Evolutionary conservation across 306 rosid genomes (phyloP).

Genomic region (Rubus idaeus): DNA sequence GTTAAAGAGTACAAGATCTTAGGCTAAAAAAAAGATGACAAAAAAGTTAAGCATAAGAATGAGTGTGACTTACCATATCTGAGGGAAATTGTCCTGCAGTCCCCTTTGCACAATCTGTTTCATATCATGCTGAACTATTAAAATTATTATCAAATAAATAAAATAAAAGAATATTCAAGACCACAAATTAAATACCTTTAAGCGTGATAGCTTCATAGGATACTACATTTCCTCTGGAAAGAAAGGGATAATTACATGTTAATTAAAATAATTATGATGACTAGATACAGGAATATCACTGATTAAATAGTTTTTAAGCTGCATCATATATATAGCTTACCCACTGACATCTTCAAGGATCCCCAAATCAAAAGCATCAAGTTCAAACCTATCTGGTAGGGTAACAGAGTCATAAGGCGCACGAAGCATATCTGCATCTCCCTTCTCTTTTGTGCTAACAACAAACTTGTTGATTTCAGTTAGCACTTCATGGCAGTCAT

Average conservation of each 20-base stretch:
- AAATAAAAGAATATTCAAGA: constrained; percentile 8
- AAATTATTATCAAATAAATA: constrained; percentile 20
- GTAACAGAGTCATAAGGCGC: constrained; percentile 46
- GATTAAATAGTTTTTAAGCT: constrained; percentile 21
- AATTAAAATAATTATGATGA: neutral
- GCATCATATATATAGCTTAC: constrained; percentile 58
- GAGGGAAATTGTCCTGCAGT: constrained; percentile 37
- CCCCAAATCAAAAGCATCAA: constrained; percentile 77
- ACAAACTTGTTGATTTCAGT: constrained; percentile 49
- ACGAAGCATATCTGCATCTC: constrained; percentile 31
- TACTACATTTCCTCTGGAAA: constrained; percentile 56
- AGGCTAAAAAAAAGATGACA: neutral
- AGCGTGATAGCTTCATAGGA: constrained; percentile 68
- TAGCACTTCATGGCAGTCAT: constrained; percentile 62
- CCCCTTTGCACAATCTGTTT: constrained; percentile 53
- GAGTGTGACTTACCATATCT: constrained; percentile 49
- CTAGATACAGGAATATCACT: constrained; percentile 9
- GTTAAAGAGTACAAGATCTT: neutral
- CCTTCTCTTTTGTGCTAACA: constrained; percentile 31
- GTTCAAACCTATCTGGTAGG: constrained; percentile 65
- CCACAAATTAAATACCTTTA: constrained; percentile 51
- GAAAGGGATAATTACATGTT: constrained; percentile 21
- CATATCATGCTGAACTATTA: constrained; percentile 33
- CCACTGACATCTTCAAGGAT: constrained; percentile 51
- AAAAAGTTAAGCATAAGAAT: constrained; percentile 6